These are phyloP conservation scores for Gossypium lobatum DNA, from an alignment of 441 rosid genomes.

Conservation along the genomic window DNA sequence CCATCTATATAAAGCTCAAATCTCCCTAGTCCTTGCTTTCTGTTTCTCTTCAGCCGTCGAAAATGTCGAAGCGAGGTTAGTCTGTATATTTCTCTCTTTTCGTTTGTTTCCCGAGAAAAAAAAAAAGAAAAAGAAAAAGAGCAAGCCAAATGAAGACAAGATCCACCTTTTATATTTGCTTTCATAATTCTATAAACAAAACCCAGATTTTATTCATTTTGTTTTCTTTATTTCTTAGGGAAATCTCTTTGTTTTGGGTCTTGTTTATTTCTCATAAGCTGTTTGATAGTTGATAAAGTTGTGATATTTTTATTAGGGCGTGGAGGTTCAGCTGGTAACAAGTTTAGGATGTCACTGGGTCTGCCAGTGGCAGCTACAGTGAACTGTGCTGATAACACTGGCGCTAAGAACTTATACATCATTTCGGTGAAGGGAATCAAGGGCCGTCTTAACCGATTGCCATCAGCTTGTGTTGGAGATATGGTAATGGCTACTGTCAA, in stretches of 20 bases:
- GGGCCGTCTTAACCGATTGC: slow-evolving; percentile 70
- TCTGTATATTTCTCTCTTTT: background rate
- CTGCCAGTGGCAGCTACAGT: slow-evolving; percentile 88
- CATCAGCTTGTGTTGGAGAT: slow-evolving; percentile 81
- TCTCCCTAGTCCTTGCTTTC: slow-evolving; percentile 12
- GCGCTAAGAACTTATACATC: slow-evolving; percentile 86
- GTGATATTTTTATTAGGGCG: slow-evolving; percentile 33
- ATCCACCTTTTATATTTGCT: background rate
- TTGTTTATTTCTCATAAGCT: background rate
- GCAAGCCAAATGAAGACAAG: background rate
- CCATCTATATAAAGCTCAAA: background rate
- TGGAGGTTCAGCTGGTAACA: slow-evolving; percentile 81
- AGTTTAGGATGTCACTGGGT: slow-evolving; percentile 94
- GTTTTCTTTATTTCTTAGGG: background rate
- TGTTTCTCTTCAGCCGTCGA: slow-evolving; percentile 24
- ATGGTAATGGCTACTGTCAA: slow-evolving; percentile 92
- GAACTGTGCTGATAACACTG: slow-evolving; percentile 84
- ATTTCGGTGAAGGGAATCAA: slow-evolving; percentile 79
- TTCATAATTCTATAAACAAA: background rate
- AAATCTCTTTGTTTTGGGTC: background rate
- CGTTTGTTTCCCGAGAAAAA: background rate
- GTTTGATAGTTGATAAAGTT: background rate
- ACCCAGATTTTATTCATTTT: background rate
- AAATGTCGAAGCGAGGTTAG: slow-evolving; percentile 70
- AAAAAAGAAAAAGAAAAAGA: background rate